Evolutionary conservation across 116 monocot species (phyloP), one percentile per base, ranked within the genome.

Genomic region (Papilionanthe hybrid): DNA sequence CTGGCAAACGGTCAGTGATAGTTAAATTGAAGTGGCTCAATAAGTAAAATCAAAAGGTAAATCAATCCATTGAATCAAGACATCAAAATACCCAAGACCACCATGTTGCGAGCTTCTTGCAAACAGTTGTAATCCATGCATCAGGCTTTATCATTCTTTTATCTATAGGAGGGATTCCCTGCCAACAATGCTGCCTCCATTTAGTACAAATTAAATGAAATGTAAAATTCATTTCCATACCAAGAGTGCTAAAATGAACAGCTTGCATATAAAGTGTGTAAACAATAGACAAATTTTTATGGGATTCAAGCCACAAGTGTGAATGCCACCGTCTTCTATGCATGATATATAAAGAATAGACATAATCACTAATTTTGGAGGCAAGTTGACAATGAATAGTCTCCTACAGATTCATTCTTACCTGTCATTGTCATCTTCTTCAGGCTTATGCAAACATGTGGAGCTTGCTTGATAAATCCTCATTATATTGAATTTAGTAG

Each of bases 151-250:
- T 83, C 72, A 94, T n/a, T 25, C 88, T 90, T 82, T 83, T 98
- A 72, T 30, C 81, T 77, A 85, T 82, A 82, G 98, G 98, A 45
- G 94, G 94, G 83, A 98, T 91, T 83, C 98, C 98, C 98, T 98
- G 82, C 13, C 25, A 47, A 75, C 19, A 49, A 4, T 28, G 42
- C 10, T 49, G 13, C 49, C 45, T 75, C 49, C 20, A 13, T 75
- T 27, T 49, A 73, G 73, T 44, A 13, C n/a, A 43, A 30, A 44
- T 43, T 44, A 73, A 22, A 73, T 1, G 22, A 2, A 73, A 5
- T 43, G 9, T 22, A 73, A 18, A 44, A 9, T 10, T 43, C 20
- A 43, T 73, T 45, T 73, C 44, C n/a, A 73, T 0, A 43, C 12
- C 22, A n/a, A 44, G 44, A 13, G 28, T 12, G 22, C 43, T 18